phyloP scores from a whole-genome alignment of 2,329 filamentous ascomycete species.

The Botrytis aclada region DNA sequence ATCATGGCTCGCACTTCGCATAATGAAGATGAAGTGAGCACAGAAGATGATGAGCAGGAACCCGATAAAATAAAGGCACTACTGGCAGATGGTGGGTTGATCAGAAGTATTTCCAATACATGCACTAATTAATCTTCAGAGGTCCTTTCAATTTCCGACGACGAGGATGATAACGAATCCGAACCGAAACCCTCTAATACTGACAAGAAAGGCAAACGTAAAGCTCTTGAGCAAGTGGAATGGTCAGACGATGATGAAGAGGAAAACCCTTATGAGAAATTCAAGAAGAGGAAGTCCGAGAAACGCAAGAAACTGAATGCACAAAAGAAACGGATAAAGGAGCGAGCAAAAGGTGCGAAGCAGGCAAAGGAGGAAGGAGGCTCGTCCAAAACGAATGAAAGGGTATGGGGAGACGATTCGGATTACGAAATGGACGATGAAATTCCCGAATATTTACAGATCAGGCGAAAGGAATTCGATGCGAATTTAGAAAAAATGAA shows the following conservation, averaged over 20 bases:
- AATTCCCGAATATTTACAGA: conserved; percentile 69
- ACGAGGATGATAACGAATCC: conserved; percentile 23
- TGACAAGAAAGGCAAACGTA: conserved; percentile 29
- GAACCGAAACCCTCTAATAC: conserved; percentile 26
- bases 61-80: neutral
- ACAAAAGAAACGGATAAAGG: conserved; percentile 45
- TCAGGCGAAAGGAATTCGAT: conserved; percentile 69
- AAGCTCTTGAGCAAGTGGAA: conserved; percentile 41
- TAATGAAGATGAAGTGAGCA: neutral
- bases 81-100: neutral
- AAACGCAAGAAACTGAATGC: conserved; percentile 52
- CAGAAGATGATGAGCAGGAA: conserved; percentile 9
- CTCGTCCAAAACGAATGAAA: conserved; percentile 27
- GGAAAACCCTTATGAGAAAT: conserved; percentile 59
- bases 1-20: neutral
- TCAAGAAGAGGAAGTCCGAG: conserved; percentile 56
- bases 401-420: conserved; percentile 32
- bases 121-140: conserved; percentile 26
- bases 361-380: conserved; percentile 29
- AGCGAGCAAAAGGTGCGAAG: conserved; percentile 44
- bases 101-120: neutral
- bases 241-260: conserved; percentile 52
- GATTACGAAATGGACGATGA: conserved; percentile 36
- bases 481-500: conserved; percentile 55
- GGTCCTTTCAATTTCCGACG: conserved; percentile 24